Evolutionary conservation across 805 yeast species (phyloP).

Genomic region (Grigorovia transvaalensis): DNA sequence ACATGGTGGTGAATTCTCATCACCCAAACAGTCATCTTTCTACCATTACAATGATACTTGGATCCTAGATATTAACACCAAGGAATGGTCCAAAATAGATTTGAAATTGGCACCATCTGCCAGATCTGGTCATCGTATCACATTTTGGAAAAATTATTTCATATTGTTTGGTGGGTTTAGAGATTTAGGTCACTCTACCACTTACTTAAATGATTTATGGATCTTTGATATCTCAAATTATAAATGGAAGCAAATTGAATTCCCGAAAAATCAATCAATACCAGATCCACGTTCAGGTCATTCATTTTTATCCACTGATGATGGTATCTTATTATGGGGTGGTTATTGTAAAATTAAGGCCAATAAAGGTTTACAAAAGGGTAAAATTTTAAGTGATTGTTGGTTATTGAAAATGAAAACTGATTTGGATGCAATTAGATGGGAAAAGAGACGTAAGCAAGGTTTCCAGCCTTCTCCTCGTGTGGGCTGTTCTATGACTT

Average conservation of each 20-base stretch:
- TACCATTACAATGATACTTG: conserved; percentile 96
- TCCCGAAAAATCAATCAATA: conserved; percentile 65
- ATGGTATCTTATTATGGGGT: conserved; percentile 82
- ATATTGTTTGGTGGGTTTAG: conserved; percentile 87
- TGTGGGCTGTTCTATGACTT: conserved; percentile 87
- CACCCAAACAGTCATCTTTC: conserved; percentile 91
- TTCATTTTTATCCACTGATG: conserved; percentile 62
- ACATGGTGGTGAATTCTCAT: conserved; percentile 95
- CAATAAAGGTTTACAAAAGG: conserved; percentile 77
- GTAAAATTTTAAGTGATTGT: conserved; percentile 75
- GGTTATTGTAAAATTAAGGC: conserved; percentile 77
- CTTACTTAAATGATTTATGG: conserved; percentile 84
- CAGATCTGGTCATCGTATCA: conserved; percentile 85
- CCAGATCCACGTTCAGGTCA: conserved; percentile 96
- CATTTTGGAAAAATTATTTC: conserved; percentile 84
- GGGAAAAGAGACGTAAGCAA: conserved; percentile 85
- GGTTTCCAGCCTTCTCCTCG: conserved; percentile 88
- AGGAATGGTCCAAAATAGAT: conserved; percentile 87
- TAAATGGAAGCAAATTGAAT: conserved; percentile 84
- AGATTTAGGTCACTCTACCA: conserved; percentile 75
- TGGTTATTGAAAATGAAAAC: conserved; percentile 84
- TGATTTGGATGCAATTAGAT: conserved; percentile 60
- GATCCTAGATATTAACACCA: conserved; percentile 73
- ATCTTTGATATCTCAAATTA: conserved; percentile 79
- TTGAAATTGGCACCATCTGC: conserved; percentile 54